Conservation (phyloP, 202 grass and related monocot genomes). For the Setaria viridis region DNA sequence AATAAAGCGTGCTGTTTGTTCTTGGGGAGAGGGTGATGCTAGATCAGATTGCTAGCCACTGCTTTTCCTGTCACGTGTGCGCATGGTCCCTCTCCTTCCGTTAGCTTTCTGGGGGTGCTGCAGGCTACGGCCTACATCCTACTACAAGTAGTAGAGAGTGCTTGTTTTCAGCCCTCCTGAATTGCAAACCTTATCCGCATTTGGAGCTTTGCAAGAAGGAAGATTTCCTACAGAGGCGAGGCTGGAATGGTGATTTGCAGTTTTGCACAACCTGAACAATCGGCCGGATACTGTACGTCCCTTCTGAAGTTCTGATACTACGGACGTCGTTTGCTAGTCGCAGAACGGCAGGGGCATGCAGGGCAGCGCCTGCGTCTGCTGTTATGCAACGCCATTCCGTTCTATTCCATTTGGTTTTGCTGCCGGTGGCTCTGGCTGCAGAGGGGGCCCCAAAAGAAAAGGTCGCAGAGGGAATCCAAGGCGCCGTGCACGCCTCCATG, state of each 20-base stretch:
- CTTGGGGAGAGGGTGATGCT: background rate
- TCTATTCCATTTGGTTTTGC: background rate
- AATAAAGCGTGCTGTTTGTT: background rate
- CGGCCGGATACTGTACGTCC: background rate
- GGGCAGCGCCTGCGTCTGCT: background rate
- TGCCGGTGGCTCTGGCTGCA: background rate
- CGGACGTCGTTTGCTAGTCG: background rate
- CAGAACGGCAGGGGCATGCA: background rate
- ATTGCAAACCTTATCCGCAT: background rate
- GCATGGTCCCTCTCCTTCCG: conserved; percentile 3
- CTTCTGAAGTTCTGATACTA: background rate
- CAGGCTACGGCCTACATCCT: background rate
- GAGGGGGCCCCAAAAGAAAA: background rate
- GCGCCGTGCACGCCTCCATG: background rate
- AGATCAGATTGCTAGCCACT: background rate
- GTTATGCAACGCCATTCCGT: background rate
- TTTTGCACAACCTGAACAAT: background rate
- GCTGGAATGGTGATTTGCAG: background rate
- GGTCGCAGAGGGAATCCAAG: conserved; percentile 19
- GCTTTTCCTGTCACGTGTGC: conserved; percentile 44
- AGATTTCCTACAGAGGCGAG: background rate
- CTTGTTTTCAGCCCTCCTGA: background rate
- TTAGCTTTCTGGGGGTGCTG: background rate
- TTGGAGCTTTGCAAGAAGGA: background rate
- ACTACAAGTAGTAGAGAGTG: background rate